phyloP scores from a whole-genome alignment of 345 rosid genomes.

The Gynandropsis gynandra region DNA sequence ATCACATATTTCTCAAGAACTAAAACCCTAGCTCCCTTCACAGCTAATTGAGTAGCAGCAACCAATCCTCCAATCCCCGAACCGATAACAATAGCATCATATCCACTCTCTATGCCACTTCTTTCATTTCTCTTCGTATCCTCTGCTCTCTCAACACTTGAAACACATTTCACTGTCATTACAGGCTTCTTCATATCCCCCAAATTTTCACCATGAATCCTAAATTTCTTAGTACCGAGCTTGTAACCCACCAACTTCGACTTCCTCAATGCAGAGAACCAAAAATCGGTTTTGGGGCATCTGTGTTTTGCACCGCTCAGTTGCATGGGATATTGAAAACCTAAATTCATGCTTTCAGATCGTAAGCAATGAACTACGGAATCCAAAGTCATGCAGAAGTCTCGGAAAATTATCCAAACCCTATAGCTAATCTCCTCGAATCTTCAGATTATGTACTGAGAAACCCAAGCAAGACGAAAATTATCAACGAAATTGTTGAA shows the following conservation, averaged over 20 bases:
- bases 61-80: slow-evolving; percentile 93
- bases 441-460: too few species aligned
- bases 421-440: too few species aligned
- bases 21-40: slow-evolving; percentile 82
- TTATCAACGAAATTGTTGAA: too few species aligned
- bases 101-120: slow-evolving; percentile 24
- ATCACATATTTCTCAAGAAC: slow-evolving; percentile 88
- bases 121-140: slow-evolving; percentile 27
- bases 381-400: too few species aligned
- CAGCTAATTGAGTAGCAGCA: slow-evolving; percentile 80
- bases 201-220: slow-evolving; percentile 10
- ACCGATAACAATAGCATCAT: slow-evolving; percentile 86
- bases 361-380: too few species aligned
- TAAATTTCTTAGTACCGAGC: not conserved
- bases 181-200: slow-evolving; percentile 6
- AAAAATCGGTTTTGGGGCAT: not conserved
- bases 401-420: too few species aligned
- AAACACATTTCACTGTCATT: slow-evolving; percentile 12
- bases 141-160: slow-evolving; percentile 24
- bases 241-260: slow-evolving; percentile 3
- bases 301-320: too few species aligned
- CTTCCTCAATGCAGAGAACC: slow-evolving; percentile 17
- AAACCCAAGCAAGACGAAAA: too few species aligned
- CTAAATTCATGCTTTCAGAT: slow-evolving; percentile 15
- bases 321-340: slow-evolving; percentile 17